These are phyloP conservation scores for Aspergillus asperescens DNA, from an alignment of 495 filamentous ascomycete species.

Conservation along the genomic window DNA sequence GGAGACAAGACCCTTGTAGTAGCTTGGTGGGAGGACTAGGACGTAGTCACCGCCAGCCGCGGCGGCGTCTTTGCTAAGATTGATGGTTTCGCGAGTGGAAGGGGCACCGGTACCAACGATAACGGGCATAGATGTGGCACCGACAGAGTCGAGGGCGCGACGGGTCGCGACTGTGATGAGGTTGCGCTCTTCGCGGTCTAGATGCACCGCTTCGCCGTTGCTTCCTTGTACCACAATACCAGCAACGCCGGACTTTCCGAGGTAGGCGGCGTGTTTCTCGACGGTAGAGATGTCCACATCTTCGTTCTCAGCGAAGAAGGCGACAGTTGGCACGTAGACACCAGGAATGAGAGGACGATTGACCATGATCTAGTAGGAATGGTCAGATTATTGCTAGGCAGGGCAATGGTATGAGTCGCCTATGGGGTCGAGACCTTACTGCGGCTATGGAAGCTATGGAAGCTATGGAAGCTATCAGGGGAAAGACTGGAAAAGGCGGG, in stretches of 20 bases:
- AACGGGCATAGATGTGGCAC: conserved; percentile 63
- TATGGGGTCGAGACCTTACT: background rate
- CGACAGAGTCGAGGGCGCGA: conserved; percentile 64
- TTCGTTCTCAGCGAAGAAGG: conserved; percentile 59
- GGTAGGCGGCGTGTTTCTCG: conserved; percentile 70
- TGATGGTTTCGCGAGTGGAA: conserved; percentile 80
- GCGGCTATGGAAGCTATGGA: conserved; percentile 6
- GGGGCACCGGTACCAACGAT: conserved; percentile 83
- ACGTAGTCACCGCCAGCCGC: conserved; percentile 76
- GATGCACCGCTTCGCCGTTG: conserved; percentile 84
- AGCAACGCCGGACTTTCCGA: conserved; percentile 73
- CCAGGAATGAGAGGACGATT: conserved; percentile 40
- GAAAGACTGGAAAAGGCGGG: background rate
- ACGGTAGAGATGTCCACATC: conserved; percentile 64
- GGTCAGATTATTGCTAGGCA: background rate
- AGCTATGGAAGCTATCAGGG: conserved; percentile 3
- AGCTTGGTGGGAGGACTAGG: conserved; percentile 78
- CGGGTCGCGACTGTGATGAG: conserved; percentile 69
- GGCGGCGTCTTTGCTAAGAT: conserved; percentile 70
- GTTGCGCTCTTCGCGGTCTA: conserved; percentile 64
- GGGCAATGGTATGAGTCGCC: background rate
- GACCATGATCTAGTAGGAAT: conserved; percentile 4
- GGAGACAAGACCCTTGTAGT: conserved; percentile 65
- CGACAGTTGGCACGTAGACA: conserved; percentile 65
- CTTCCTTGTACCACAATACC: conserved; percentile 83